Evolutionary conservation across 352 stramenopile species (phyloP).

Genomic region (Blastocystis sp.): DNA sequence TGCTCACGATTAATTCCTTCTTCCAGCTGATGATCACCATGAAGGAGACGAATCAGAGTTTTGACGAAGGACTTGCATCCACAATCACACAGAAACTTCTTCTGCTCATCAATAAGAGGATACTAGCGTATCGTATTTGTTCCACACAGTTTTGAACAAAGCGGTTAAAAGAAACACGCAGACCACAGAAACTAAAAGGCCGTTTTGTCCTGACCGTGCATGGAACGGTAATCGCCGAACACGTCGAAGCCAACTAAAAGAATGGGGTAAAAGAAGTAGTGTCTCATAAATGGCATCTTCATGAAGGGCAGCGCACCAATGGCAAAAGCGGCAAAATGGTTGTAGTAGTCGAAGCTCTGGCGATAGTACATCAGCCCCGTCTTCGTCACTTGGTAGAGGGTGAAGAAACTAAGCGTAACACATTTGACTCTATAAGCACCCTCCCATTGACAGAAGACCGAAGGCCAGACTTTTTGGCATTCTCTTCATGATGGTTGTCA

Average conservation of each 20-base stretch:
- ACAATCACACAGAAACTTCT: background rate
- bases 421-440: background rate
- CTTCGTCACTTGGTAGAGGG: slow-evolving; percentile 31
- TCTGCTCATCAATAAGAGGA: background rate
- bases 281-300: slow-evolving; percentile 24
- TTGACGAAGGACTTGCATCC: background rate
- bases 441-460: slow-evolving; percentile 11
- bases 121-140: background rate
- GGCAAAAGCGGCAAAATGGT: slow-evolving; percentile 12
- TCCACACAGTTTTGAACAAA: background rate
- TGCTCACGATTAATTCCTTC: background rate
- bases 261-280: slow-evolving; percentile 28
- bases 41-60: background rate
- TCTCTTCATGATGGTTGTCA: slow-evolving; percentile 7
- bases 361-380: background rate
- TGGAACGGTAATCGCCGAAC: background rate
- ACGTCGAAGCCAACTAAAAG: slow-evolving; percentile 23
- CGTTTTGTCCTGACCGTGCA: background rate
- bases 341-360: slow-evolving; percentile 37
- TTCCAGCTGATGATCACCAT: background rate
- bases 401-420: slow-evolving; percentile 19
- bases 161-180: background rate
- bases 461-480: background rate
- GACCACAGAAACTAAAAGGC: background rate
- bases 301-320: slow-evolving; percentile 36